A percentile compares a stretch with the other conserved stretches of the same genome.
Evolutionary conservation across 768 basidiomycete species (phyloP).

Genomic region (Melanogaster broomeanus): DNA sequence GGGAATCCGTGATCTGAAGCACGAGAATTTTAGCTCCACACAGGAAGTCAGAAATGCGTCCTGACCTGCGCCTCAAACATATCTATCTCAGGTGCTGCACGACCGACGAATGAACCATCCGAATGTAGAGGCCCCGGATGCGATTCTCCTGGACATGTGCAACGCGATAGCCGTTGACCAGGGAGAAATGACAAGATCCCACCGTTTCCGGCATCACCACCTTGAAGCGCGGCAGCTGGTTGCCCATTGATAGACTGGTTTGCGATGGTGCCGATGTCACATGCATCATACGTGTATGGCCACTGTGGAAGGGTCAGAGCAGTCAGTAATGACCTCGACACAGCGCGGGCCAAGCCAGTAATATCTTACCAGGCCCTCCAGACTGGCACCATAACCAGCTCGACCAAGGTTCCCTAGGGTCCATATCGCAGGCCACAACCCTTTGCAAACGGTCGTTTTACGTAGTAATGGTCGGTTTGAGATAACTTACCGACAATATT

Average conservation of each 20-base stretch:
- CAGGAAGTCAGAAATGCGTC: slow-evolving; percentile 16
- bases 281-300: slow-evolving; percentile 71
- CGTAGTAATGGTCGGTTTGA: background rate
- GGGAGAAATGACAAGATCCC: slow-evolving; percentile 69
- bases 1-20: slow-evolving; percentile 48
- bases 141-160: slow-evolving; percentile 79
- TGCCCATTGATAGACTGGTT: slow-evolving; percentile 78
- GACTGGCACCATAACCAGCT: slow-evolving; percentile 68
- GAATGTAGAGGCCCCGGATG: slow-evolving; percentile 81
- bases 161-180: slow-evolving; percentile 82
- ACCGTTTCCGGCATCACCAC: slow-evolving; percentile 52
- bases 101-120: slow-evolving; percentile 78
- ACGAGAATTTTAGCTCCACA: slow-evolving; percentile 8
- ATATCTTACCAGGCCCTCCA: slow-evolving; percentile 48
- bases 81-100: slow-evolving; percentile 89
- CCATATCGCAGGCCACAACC: slow-evolving; percentile 59
- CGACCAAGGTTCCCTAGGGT: slow-evolving; percentile 61
- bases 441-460: slow-evolving; percentile 19
- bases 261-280: slow-evolving; percentile 80
- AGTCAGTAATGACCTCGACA: background rate
- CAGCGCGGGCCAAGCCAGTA: background rate
- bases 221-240: slow-evolving; percentile 60
- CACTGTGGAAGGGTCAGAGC: slow-evolving; percentile 38
- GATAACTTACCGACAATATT: slow-evolving; percentile 51
- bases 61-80: slow-evolving; percentile 76